phyloP scores from a whole-genome alignment of 1,284 basidiomycete species.

The Mycosarcoma maydis region DNA sequence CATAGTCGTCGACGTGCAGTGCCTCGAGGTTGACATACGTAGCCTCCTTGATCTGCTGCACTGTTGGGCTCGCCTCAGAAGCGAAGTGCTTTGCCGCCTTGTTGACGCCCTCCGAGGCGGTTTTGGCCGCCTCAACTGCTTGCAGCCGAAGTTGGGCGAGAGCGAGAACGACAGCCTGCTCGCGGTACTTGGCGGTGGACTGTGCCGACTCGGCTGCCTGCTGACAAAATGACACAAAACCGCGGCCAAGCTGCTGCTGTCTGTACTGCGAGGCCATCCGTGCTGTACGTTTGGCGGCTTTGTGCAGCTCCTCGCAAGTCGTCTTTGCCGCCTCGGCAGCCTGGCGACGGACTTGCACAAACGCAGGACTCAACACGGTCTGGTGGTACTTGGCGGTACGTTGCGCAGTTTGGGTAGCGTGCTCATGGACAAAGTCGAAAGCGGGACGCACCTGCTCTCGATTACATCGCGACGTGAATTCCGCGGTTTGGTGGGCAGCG shows the following conservation, averaged over 20 bases:
- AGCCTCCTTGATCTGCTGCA: constrained; percentile 23
- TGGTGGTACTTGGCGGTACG: neutral
- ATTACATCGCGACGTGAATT: neutral
- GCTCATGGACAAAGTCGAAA: neutral
- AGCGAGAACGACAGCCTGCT: constrained; percentile 17
- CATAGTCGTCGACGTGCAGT: constrained; percentile 26
- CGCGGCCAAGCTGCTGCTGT: constrained; percentile 14
- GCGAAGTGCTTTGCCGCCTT: constrained; percentile 31
- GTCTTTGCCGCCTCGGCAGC: neutral
- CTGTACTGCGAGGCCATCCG: constrained; percentile 1
- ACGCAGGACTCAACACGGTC: neutral
- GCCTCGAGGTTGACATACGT: constrained; percentile 28
- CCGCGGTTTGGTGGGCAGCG: constrained; percentile 8
- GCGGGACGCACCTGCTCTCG: neutral
- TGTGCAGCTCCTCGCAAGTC: constrained; percentile 1
- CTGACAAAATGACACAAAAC: constrained; percentile 8
- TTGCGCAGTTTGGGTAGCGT: neutral
- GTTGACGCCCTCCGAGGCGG: constrained; percentile 24
- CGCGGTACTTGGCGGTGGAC: constrained; percentile 15
- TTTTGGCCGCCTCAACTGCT: constrained; percentile 20
- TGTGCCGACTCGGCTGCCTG: constrained; percentile 17
- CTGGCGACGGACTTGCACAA: neutral
- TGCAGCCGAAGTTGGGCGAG: constrained; percentile 12
- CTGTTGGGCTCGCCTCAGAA: constrained; percentile 16
- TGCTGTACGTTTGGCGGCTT: neutral